Conservation (phyloP, 176 grass and related monocot genomes). For the Panicum miliaceum region DNA sequence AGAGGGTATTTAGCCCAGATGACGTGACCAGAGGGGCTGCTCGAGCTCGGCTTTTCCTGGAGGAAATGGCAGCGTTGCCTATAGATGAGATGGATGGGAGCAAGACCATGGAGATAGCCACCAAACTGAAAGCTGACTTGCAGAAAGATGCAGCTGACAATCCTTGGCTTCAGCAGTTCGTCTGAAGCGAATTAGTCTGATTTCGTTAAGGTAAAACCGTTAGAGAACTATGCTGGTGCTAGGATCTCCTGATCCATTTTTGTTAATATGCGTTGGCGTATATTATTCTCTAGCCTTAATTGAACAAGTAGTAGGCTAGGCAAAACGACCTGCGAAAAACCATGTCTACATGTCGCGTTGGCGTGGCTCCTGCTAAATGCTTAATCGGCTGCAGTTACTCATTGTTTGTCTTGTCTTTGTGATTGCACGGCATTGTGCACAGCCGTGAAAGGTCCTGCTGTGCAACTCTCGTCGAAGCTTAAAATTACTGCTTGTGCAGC, state of each 20-base stretch:
- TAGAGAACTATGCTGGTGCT: constrained; percentile 14
- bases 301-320: constrained; percentile 16
- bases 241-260: constrained; percentile 46
- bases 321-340: background rate
- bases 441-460: background rate
- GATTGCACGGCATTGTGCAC: background rate
- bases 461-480: too few relatives aligned
- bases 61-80: constrained; percentile 68
- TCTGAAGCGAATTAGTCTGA: constrained; percentile 43
- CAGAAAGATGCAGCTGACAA: constrained; percentile 67
- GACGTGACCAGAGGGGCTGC: constrained; percentile 77
- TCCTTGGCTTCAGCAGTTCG: constrained; percentile 94
- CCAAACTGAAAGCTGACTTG: constrained; percentile 63
- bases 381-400: background rate
- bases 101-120: constrained; percentile 49
- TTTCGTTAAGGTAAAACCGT: background rate
- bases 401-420: background rate
- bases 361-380: background rate
- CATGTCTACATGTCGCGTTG: background rate
- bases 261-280: constrained; percentile 28
- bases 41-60: constrained; percentile 70
- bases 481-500: too few relatives aligned
- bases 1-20: constrained; percentile 69
- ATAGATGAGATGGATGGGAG: constrained; percentile 65
- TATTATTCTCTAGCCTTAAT: background rate